Base-by-base conservation (phyloP, 176 grass and related monocot species). In the Carex myosuroides region DNA sequence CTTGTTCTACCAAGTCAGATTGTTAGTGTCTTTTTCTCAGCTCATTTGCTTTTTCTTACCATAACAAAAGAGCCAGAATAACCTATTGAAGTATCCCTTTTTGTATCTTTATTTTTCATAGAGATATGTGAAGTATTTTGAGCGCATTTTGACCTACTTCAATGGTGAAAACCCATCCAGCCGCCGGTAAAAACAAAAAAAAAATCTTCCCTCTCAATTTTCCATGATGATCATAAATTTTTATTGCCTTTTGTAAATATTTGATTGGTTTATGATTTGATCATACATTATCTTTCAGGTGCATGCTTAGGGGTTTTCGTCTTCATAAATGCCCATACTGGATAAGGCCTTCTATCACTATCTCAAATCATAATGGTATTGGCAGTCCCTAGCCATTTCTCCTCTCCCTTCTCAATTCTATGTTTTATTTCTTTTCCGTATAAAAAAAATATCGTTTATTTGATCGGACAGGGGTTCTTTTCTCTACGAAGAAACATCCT, bases 81-180 rank as follows among this genome's bases (percentile, higher is more conserved):
- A 13, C 33, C 9, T 81, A 32, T 58, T 17, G 74, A 10, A 13
- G 20, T 78, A 56, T 60, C 61, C 12, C 41, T 24, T 44, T 63
- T 53, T 72, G n/a, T 22, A 9, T 88, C 87, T 44, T 32, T 55
- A 81, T 80, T 76, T 64, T 77, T 62, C 93, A 11, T 82, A 99
- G 97, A 99, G 97, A 85, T 99, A 99, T 85, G 97, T 95, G 70
- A 99, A 95, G 64, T 99, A 99, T 92, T 99, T 95, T 37, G 97
- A 99, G 70, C 89, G 88, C 55, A 91, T 96, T 57, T 91, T 95
- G 83, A 96, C 83, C 30, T 89, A 95, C 85, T 95, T 92, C 78
- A 94, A 99, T 90, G 91, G 91, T 83, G 97, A 96, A 92, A 99
- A 92, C 91, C 97, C 95, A 56, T 88, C 93, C 54, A 88, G 88